phyloP scores from a whole-genome alignment of 2,329 filamentous ascomycete genomes.

The Gaeumannomyces tritici region DNA sequence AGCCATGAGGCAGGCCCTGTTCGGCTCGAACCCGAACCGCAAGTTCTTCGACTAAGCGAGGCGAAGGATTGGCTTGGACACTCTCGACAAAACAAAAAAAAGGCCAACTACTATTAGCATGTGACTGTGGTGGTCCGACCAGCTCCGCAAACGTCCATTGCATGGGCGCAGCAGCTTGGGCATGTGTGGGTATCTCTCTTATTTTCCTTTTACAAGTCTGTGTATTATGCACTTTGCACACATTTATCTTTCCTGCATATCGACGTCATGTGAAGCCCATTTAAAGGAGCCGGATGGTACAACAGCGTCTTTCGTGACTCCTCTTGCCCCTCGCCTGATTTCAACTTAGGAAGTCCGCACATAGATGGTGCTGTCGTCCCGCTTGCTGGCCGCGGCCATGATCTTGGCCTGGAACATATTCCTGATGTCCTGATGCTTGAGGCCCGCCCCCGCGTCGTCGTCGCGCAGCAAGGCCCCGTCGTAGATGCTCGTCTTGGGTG shows the following conservation, averaged over 20 bases:
- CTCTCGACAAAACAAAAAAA: background rate
- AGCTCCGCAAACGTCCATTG: background rate
- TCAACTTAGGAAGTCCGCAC: background rate
- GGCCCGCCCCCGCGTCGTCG: background rate
- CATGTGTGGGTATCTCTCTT: background rate
- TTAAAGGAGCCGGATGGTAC: background rate
- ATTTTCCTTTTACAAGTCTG: background rate
- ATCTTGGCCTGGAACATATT: slow-evolving; percentile 9
- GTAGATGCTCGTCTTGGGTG: slow-evolving; percentile 41
- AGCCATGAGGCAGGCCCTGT: slow-evolving; percentile 73
- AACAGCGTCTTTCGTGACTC: background rate
- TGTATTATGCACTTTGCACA: background rate
- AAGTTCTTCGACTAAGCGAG: slow-evolving; percentile 76
- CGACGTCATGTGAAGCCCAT: background rate
- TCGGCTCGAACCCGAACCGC: slow-evolving; percentile 90
- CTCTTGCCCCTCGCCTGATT: background rate
- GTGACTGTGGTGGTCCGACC: background rate
- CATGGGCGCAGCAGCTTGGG: background rate
- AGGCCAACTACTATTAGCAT: background rate
- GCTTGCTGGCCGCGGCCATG: slow-evolving; percentile 2
- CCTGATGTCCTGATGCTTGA: slow-evolving; percentile 11
- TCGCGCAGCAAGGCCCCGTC: background rate
- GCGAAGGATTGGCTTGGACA: background rate
- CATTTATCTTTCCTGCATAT: background rate
- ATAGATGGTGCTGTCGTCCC: background rate